Evolutionary conservation across 805 yeast species (phyloP).

Genomic region (Ogataea degrootiae): DNA sequence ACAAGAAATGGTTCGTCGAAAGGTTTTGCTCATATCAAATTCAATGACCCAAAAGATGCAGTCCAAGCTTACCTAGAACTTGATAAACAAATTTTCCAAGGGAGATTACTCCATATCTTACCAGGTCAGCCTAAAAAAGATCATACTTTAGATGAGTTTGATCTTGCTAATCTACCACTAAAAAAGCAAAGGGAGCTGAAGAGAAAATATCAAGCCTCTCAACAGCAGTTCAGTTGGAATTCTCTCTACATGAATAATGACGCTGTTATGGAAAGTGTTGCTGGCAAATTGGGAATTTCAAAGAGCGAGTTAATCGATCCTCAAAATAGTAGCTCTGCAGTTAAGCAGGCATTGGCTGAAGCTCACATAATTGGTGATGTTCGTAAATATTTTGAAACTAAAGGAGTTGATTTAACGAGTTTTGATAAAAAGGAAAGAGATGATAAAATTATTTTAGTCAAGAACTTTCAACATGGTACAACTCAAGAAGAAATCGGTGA

Average conservation of each 20-base stretch:
- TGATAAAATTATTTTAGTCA: slow-evolving; percentile 75
- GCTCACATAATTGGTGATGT: slow-evolving; percentile 93
- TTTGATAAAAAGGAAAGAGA: slow-evolving; percentile 69
- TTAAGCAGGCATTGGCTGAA: slow-evolving; percentile 95
- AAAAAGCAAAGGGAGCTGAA: slow-evolving; percentile 86
- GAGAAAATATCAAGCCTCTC: slow-evolving; percentile 78
- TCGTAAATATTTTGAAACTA: slow-evolving; percentile 75
- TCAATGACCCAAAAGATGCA: slow-evolving; percentile 65
- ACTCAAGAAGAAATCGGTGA: slow-evolving; percentile 76
- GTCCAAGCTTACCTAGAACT: slow-evolving; percentile 64
- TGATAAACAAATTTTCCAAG: slow-evolving; percentile 91
- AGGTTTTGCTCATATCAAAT: slow-evolving; percentile 86
- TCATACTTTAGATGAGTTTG: slow-evolving; percentile 86
- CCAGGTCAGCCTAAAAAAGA: slow-evolving; percentile 82
- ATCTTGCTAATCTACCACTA: slow-evolving; percentile 81
- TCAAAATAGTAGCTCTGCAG: slow-evolving; percentile 81
- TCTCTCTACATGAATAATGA: slow-evolving; percentile 86
- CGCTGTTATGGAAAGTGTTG: slow-evolving; percentile 89
- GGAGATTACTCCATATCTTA: slow-evolving; percentile 82
- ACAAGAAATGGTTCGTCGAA: slow-evolving; percentile 86
- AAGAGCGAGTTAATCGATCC: slow-evolving; percentile 87
- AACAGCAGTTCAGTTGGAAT: slow-evolving; percentile 90
- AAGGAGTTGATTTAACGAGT: slow-evolving; percentile 77
- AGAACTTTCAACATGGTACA: slow-evolving; percentile 89
- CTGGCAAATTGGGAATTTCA: slow-evolving; percentile 72